Base-by-base conservation (phyloP, 306 rosid genomes). In the Spatholobus suberectus region DNA sequence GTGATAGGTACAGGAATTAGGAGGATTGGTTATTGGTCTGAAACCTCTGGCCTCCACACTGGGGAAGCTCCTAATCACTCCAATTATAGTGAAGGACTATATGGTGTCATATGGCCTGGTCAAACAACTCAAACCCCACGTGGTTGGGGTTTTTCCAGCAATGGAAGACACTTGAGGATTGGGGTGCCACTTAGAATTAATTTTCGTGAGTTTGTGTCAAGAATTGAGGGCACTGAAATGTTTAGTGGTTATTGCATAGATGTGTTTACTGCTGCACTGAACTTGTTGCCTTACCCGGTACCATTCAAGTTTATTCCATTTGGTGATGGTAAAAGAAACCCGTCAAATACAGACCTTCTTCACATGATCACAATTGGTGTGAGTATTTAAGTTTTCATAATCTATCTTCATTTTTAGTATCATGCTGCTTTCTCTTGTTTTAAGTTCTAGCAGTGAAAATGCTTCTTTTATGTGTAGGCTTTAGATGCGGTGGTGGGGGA, bases 401-500 rank as follows among this genome's bases (percentile, higher is more conserved):
- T 57, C 4, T 26, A 17, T 26, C 18, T 11, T 43, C 0, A 2
- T 40, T 61, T 82, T 55, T 13, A 62, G 7, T 43, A 11, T 40
- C 10, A 23, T 20, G 5, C 82, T 40, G 65, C 43, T 11, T 13
- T 26, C n/a, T n/a, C n/a, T n/a, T n/a, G n/a, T n/a, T n/a, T n/a
- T n/a, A n/a, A n/a, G n/a, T n/a, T n/a, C n/a, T n/a, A n/a, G 10
- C 14, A 71, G 32, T 70, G 49, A 24, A 18, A 59, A 69, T 70
- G 20, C 79, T 63, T 37, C 15, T 70, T 55, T 26, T 14, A 62
- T 57, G 9, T 83, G 10, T 12, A 92, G 98, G 86, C 51, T 5
- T 94, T 77, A 69, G 98, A 94, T 75, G 95, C 89, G n/a, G 97
- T 87, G 43, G 83, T 92, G 24, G 97, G 98, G 1, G 98, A 94